Conservation (phyloP, 2,329 filamentous ascomycete genomes). For the Thermoascus crustaceus region DNA sequence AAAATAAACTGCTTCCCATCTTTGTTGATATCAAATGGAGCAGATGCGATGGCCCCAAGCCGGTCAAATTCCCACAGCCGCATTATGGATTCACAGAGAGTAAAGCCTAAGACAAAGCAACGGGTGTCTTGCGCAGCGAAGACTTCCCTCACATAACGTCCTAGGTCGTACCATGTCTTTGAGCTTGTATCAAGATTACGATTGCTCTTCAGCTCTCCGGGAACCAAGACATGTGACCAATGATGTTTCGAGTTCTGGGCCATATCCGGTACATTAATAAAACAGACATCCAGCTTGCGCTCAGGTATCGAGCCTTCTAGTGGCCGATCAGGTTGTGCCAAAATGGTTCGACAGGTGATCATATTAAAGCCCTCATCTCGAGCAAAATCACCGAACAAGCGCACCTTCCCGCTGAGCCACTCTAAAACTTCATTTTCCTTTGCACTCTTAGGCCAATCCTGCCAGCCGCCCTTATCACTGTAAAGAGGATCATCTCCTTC, state of each 20-base stretch:
- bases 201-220: neutral
- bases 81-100: slow-evolving; percentile 39
- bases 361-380: neutral
- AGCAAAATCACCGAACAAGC: neutral
- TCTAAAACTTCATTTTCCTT: slow-evolving; percentile 12
- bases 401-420: slow-evolving; percentile 6
- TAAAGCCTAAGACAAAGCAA: slow-evolving; percentile 43
- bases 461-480: slow-evolving; percentile 12
- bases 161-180: slow-evolving; percentile 34
- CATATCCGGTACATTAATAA: neutral
- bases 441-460: slow-evolving; percentile 12
- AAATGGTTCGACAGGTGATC: neutral
- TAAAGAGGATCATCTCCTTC: slow-evolving; percentile 11
- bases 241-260: neutral
- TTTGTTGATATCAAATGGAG: slow-evolving; percentile 40
- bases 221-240: neutral
- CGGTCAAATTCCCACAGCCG: slow-evolving; percentile 42
- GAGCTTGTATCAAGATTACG: slow-evolving; percentile 32
- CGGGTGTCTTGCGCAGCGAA: slow-evolving; percentile 35
- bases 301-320: neutral
- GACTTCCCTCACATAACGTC: slow-evolving; percentile 39
- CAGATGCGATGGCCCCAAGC: slow-evolving; percentile 38
- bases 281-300: neutral
- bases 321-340: neutral
- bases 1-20: slow-evolving; percentile 20